Evolutionary conservation across 345 rosid genomes (phyloP), one percentile per base, ranked within the genome.

Genomic region (Populus deltoides): DNA sequence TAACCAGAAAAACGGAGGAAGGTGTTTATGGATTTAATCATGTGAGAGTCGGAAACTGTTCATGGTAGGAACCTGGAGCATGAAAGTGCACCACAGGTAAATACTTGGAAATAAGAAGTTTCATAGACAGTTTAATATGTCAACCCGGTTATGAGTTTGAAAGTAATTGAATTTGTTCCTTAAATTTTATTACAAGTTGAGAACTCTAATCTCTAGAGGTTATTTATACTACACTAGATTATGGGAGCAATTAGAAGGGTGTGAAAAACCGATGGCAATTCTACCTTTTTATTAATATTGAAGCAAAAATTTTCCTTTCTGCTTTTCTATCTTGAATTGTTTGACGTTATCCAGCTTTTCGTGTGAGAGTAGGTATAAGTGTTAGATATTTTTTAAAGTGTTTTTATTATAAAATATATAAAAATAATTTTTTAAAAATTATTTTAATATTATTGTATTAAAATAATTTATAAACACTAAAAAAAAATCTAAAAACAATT

Each of bases 71-170:
- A 55, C 39, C 59, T 25, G 68, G 63, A 69, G 20, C 49, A 45
- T 49, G 78, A n/a, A 49, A 66, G 16, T 57, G 66, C 68, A 25
- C 61, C 61, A 25, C 39, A 29, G 68, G 66, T 59, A 8, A 33
- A 68, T 68, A 36, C 73, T 35, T 24, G 55, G 39, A 25, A 69
- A 70, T 76, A 33, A 76, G 69, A 51, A 51, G 6, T 25, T 66
- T 57, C 25, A 33, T 75, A 15, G 5, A 59, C 25, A 39, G 78
- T 47, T 75, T 25, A 29, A 62, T 59, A 3, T 18, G 12, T 49
- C 63, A 51, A 20, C 22, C 53, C 49, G 5, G 22, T 75, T 36
- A 10, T 20, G 27, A 36, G 38, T 74, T n/a, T 25, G 43, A 43
- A 41, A 13, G 7, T 16, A 38, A 7, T 65, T 53, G 11, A 72